Base-by-base conservation (phyloP, 257 asterid genomes). In the Linderniella brevidens region DNA sequence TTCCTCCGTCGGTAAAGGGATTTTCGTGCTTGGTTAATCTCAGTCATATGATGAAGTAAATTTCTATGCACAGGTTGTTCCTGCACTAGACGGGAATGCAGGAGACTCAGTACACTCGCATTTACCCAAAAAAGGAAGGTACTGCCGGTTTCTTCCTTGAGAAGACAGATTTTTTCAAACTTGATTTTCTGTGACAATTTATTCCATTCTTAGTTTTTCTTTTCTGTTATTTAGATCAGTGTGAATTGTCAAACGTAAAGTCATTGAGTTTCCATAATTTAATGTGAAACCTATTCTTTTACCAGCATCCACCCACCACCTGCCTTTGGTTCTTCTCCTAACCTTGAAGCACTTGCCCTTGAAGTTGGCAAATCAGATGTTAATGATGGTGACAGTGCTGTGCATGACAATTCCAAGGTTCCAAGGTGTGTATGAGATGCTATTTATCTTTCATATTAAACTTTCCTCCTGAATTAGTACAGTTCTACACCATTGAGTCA, bases 241-340 rank as follows among this genome's bases (percentile, higher is more conserved):
- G 15, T 41, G 18, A 35, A 46, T 1, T 35, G 38, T 8, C 60
- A 8, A 58, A 40, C 20, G 41, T 37, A n/a, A n/a, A 39, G 42
- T 46, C 15, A 17, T 63, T 41, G 46, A 19, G 40, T 9, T 41
- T 41, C 64, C 56, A 19, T 17, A 53, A 44, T 50, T 37, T 60
- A 35, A 7, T 41, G 25, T 19, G 48, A 25, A 54, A 8, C 25
- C 25, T 29, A 16, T 9, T 68, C 41, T 45, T 39, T 39, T 53
- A 11, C 54, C 77, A 78, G 92, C 63, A 56, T 66, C 61, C 93
- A 81, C 62, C 93, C 93, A 53, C 86, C 86, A 46, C 93, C 93
- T 50, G 78, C 93, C 52, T 81, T 81, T 63, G 90, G 85, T 56
- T 75, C 85, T 44, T 72, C 84, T 58, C 82, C 86, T 38, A 75